Evolutionary conservation across 169 alveolate species (phyloP).

Genomic region (Miamiensis avidus): DNA sequence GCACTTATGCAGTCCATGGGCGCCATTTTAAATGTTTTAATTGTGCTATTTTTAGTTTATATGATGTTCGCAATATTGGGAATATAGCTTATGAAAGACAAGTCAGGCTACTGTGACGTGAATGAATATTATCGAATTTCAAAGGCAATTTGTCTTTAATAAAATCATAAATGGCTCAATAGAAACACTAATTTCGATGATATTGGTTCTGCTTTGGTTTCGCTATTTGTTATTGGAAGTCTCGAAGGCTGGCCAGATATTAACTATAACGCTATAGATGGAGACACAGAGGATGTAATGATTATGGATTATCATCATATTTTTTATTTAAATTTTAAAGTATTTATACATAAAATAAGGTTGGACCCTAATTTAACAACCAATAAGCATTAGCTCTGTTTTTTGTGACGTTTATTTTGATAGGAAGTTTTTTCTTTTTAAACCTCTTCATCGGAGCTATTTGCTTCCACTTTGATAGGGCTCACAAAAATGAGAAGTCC

Average conservation of each 20-base stretch:
- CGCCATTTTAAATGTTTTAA: constrained; percentile 74
- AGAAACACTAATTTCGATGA: constrained; percentile 5
- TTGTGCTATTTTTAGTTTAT: constrained; percentile 1
- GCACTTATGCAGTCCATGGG: constrained; percentile 71
- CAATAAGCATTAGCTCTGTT: not conserved
- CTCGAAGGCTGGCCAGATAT: constrained; percentile 7
- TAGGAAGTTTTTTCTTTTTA: constrained; percentile 2
- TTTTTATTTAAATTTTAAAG: not conserved
- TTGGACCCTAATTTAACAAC: too few relatives aligned
- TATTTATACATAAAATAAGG: not conserved
- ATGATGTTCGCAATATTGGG: constrained; percentile 30
- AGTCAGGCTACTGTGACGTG: too few relatives aligned
- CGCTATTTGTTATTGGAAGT: not conserved
- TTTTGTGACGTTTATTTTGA: not conserved
- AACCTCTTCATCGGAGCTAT: not conserved
- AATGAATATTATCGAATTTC: not conserved
- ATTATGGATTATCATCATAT: too few relatives aligned
- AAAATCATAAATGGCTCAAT: too few relatives aligned
- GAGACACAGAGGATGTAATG: too few relatives aligned
- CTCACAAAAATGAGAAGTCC: not conserved
- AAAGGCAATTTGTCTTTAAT: not conserved
- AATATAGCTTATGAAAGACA: too few relatives aligned
- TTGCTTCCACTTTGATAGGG: not conserved
- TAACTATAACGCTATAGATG: constrained; percentile 18
- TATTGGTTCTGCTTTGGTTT: constrained; percentile 21